phyloP scores from a whole-genome alignment of 1,139 yeast species.

The Saccharomyces hybrid region DNA sequence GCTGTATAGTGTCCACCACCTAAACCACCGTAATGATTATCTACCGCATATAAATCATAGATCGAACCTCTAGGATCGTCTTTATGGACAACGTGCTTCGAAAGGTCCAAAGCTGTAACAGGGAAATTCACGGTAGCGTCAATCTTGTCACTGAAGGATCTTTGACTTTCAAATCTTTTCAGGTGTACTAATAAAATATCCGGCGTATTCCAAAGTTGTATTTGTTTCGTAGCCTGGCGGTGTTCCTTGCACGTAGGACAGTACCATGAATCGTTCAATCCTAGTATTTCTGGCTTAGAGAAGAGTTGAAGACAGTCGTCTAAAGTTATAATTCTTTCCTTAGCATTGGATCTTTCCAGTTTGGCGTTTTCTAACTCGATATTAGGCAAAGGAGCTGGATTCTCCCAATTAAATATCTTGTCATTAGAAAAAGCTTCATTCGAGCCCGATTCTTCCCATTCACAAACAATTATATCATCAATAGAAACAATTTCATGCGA shows the following conservation, averaged over 20 bases:
- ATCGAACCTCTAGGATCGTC: conserved; percentile 37
- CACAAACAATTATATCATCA: conserved; percentile 57
- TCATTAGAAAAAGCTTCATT: conserved; percentile 46
- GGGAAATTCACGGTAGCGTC: conserved; percentile 84
- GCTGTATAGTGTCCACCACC: conserved; percentile 99
- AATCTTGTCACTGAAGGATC: conserved; percentile 84
- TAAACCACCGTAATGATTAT: conserved; percentile 90
- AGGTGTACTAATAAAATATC: conserved; percentile 84
- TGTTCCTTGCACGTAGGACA: conserved; percentile 88
- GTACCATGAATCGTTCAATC: conserved; percentile 90
- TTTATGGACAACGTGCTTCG: conserved; percentile 43
- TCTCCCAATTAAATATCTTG: conserved; percentile 46
- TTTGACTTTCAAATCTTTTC: conserved; percentile 80
- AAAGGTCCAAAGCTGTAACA: conserved; percentile 69
- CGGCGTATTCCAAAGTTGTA: conserved; percentile 87
- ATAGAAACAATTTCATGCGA: conserved; percentile 21
- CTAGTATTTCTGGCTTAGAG: conserved; percentile 75
- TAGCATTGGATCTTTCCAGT: conserved; percentile 34
- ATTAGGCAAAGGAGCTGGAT: conserved; percentile 45
- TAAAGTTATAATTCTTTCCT: conserved; percentile 50
- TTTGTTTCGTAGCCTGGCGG: conserved; percentile 83
- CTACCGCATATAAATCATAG: conserved; percentile 88
- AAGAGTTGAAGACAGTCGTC: conserved; percentile 71
- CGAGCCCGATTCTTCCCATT: conserved; percentile 52
- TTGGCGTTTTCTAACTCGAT: conserved; percentile 45